Percentiles rank a stretch among this genome's conserved stretches.
Conservation (phyloP, 2,329 filamentous ascomycete genomes). For the Tolypocladium endophyticum region DNA sequence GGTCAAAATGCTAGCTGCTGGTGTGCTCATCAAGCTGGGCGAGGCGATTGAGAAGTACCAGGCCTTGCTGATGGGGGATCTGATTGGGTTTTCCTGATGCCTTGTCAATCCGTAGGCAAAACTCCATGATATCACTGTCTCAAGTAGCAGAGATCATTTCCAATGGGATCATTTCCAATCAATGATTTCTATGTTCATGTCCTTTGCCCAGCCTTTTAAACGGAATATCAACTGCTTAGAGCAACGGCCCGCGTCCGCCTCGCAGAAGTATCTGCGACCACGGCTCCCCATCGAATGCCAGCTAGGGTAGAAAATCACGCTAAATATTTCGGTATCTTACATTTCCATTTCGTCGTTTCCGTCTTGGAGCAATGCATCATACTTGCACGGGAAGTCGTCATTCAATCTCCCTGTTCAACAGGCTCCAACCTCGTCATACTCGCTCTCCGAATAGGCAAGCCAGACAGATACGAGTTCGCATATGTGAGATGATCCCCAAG, state of each 20-base stretch:
- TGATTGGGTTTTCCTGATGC: conserved; percentile 29
- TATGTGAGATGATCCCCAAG: conserved; percentile 36
- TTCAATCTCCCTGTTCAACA: conserved; percentile 1
- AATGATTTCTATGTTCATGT: background rate
- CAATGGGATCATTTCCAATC: background rate
- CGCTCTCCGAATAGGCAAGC: conserved; percentile 24
- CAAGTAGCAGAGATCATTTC: background rate
- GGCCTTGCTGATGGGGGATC: conserved; percentile 62
- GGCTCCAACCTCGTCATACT: conserved; percentile 16
- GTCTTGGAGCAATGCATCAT: background rate
- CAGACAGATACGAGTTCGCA: conserved; percentile 32
- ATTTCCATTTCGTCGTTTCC: background rate
- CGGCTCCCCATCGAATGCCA: background rate
- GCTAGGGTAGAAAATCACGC: background rate
- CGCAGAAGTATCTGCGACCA: background rate
- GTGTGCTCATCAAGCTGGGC: conserved; percentile 63
- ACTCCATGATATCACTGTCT: background rate
- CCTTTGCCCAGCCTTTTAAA: background rate
- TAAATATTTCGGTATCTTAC: background rate
- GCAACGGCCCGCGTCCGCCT: background rate
- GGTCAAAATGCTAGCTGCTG: conserved; percentile 68
- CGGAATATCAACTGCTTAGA: background rate
- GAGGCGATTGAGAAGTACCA: conserved; percentile 80
- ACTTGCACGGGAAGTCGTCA: background rate
- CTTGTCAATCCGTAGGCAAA: background rate